These are phyloP conservation scores for Osmanthus fragrans DNA, from an alignment of 257 asterid species.

Conservation along the genomic window DNA sequence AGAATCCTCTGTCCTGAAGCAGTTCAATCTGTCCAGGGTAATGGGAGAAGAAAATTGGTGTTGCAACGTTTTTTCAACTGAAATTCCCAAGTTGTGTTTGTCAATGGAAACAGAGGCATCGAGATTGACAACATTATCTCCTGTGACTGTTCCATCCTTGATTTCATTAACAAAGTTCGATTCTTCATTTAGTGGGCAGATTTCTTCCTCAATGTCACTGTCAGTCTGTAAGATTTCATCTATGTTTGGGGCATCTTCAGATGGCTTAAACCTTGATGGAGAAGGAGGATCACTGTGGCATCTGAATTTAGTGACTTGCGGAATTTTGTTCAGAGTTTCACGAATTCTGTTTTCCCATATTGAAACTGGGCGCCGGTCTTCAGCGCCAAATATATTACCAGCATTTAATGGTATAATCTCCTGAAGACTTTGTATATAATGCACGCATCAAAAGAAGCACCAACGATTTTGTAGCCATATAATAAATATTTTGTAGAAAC, in stretches of 20 bases:
- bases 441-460: not conserved
- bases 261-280: constrained; percentile 82
- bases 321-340: constrained; percentile 70
- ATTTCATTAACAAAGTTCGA: constrained; percentile 29
- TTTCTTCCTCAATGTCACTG: constrained; percentile 76
- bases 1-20: constrained; percentile 49
- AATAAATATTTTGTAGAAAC: not conserved
- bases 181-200: constrained; percentile 72
- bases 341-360: constrained; percentile 92
- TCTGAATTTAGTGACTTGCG: constrained; percentile 56
- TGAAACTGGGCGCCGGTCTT: constrained; percentile 76
- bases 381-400: constrained; percentile 91
- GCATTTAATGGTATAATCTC: constrained; percentile 95
- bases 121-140: constrained; percentile 16
- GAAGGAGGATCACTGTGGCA: constrained; percentile 86
- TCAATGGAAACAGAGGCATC: constrained; percentile 30
- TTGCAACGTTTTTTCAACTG: constrained; percentile 33
- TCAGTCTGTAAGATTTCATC: constrained; percentile 72
- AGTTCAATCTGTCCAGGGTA: constrained; percentile 48
- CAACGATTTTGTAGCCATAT: not conserved
- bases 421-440: constrained; percentile 64
- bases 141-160: constrained; percentile 27
- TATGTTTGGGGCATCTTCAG: constrained; percentile 57
- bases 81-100: constrained; percentile 10
- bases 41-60: constrained; percentile 53